Percentiles rank a stretch among this genome's conserved stretches.
phyloP scores from a whole-genome alignment of 2,329 filamentous ascomycete genomes.

The Chaetomiaceae sp. region DNA sequence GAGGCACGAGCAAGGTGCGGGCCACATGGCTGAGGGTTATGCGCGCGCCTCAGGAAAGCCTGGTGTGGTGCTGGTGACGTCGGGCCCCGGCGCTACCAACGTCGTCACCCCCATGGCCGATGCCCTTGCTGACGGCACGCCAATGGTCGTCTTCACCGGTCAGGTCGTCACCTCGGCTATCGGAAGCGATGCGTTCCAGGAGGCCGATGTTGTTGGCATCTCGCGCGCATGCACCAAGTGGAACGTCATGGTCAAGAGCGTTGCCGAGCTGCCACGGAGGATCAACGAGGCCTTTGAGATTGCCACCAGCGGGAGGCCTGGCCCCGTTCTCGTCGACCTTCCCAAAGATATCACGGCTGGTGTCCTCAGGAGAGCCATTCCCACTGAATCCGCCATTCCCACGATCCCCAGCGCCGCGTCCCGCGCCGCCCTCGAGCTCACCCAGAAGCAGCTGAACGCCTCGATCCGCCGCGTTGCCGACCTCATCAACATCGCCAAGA shows the following conservation, averaged over 20 bases:
- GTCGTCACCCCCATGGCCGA: slow-evolving; percentile 96
- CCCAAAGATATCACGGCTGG: slow-evolving; percentile 94
- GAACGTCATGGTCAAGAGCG: slow-evolving; percentile 97
- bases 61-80: slow-evolving; percentile 94
- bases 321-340: slow-evolving; percentile 90
- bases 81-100: slow-evolving; percentile 93
- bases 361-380: slow-evolving; percentile 78
- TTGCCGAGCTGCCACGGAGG: slow-evolving; percentile 84
- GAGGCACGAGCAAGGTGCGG: slow-evolving; percentile 93
- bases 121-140: slow-evolving; percentile 89
- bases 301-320: slow-evolving; percentile 87
- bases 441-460: slow-evolving; percentile 64
- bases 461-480: slow-evolving; percentile 74
- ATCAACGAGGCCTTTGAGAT: slow-evolving; percentile 99
- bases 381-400: slow-evolving; percentile 67
- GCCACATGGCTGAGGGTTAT: slow-evolving; percentile 98
- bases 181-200: slow-evolving; percentile 94
- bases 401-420: slow-evolving; percentile 82
- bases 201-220: slow-evolving; percentile 91
- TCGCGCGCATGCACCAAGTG: slow-evolving; percentile 95
- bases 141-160: slow-evolving; percentile 91
- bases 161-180: slow-evolving; percentile 89
- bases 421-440: slow-evolving; percentile 70
- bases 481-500: slow-evolving; percentile 83
- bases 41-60: slow-evolving; percentile 89